Evolutionary conservation across 2,329 filamentous ascomycete genomes (phyloP).

Genomic region (Botryosphaeria agaves): DNA sequence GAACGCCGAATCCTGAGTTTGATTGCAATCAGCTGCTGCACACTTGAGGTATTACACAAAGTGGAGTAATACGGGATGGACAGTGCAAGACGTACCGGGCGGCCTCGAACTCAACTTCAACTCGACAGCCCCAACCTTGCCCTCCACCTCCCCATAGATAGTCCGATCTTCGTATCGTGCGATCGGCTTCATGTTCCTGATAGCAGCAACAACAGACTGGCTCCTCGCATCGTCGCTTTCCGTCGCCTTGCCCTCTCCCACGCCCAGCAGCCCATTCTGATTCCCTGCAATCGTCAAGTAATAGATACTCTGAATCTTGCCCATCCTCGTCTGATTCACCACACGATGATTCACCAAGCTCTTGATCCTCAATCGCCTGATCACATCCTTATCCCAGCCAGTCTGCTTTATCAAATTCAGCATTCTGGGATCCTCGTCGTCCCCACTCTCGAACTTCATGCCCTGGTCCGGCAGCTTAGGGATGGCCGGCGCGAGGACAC

Average conservation of each 20-base stretch:
- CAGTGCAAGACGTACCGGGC: conserved; percentile 48
- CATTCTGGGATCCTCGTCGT: conserved; percentile 27
- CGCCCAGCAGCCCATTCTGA: conserved; percentile 64
- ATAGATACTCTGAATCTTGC: conserved; percentile 70
- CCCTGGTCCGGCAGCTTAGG: conserved; percentile 25
- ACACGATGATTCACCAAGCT: conserved; percentile 58
- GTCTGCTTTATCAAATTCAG: conserved; percentile 38
- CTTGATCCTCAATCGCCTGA: conserved; percentile 46
- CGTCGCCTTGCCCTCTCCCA: conserved; percentile 78
- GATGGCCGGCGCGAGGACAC: conserved; percentile 32
- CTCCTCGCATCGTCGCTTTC: conserved; percentile 49
- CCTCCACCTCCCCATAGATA: conserved; percentile 68
- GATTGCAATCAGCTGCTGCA: not conserved
- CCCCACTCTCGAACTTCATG: conserved; percentile 16
- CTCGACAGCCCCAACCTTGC: conserved; percentile 75
- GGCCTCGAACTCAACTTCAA: conserved; percentile 67
- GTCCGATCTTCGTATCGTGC: conserved; percentile 82
- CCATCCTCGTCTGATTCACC: conserved; percentile 86
- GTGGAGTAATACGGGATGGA: not conserved
- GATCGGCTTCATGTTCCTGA: conserved; percentile 87
- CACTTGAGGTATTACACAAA: not conserved
- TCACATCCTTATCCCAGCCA: conserved; percentile 30
- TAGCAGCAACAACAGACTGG: conserved; percentile 65
- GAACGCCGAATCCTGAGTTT: conserved; percentile 69
- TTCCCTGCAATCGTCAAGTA: conserved; percentile 74